phyloP scores from a whole-genome alignment of 352 stramenopile genomes.

The Globisporangium canariense region DNA sequence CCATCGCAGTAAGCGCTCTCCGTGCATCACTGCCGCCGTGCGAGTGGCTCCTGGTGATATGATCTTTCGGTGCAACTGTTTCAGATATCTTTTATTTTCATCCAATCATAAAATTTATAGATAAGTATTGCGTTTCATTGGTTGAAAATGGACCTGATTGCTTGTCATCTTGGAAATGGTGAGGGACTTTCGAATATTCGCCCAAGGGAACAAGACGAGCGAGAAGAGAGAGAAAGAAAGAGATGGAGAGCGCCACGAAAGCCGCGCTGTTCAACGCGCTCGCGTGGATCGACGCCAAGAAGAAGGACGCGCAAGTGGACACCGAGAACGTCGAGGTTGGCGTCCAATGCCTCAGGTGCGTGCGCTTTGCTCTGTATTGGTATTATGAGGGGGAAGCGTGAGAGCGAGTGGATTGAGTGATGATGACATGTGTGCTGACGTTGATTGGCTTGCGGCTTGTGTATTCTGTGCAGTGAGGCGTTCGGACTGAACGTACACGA shows the following conservation, averaged over 20 bases:
- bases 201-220: not conserved
- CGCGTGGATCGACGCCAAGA: constrained; percentile 63
- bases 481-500: constrained; percentile 66
- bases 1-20: not conserved
- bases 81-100: constrained; percentile 1
- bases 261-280: constrained; percentile 74
- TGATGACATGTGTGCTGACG: constrained; percentile 2
- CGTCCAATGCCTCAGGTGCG: constrained; percentile 58
- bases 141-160: constrained; percentile 5
- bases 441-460: not conserved
- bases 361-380: constrained; percentile 1
- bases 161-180: constrained; percentile 8
- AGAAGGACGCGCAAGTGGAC: constrained; percentile 51
- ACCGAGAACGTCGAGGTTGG: constrained; percentile 63
- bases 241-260: constrained; percentile 29
- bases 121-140: constrained; percentile 9
- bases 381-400: not conserved
- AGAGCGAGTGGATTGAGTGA: not conserved
- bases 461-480: constrained; percentile 41
- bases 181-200: constrained; percentile 19
- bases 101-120: constrained; percentile 1
- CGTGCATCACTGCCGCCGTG: not conserved
- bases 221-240: constrained; percentile 7
- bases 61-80: not conserved
- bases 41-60: constrained; percentile 6